These are phyloP conservation scores for Tricholoma bakamatsutake DNA, from an alignment of 768 basidiomycete species.

Conservation along the genomic window DNA sequence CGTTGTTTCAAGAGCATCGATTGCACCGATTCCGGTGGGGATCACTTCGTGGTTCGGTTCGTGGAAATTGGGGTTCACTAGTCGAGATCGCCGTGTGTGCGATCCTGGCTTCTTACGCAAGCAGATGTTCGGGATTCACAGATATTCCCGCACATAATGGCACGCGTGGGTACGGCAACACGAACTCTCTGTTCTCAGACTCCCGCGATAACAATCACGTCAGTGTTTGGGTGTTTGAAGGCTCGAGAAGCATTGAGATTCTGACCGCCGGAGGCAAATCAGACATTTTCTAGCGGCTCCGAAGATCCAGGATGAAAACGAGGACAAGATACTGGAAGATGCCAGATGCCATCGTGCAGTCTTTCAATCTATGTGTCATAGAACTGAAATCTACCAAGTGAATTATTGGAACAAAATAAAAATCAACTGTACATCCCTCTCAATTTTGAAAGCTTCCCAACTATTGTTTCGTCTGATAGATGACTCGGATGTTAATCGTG, in stretches of 20 bases:
- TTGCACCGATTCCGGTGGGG: conserved; percentile 14
- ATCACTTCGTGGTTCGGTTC: conserved; percentile 13
- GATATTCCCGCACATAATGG: conserved; percentile 9
- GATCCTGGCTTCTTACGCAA: conserved; percentile 8
- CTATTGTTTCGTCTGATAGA: background rate
- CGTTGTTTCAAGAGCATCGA: conserved; percentile 13
- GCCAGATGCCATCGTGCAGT: background rate
- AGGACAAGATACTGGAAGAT: background rate
- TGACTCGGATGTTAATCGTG: background rate
- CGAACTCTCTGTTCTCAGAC: conserved; percentile 5
- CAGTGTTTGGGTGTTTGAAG: conserved; percentile 8
- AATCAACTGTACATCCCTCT: background rate
- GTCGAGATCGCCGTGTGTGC: conserved; percentile 9
- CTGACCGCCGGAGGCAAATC: conserved; percentile 6
- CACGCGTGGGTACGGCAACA: conserved; percentile 2
- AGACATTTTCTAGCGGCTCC: conserved; percentile 15
- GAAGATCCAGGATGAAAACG: too few relatives aligned
- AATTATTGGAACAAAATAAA: background rate
- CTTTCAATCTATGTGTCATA: background rate
- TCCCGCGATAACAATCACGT: conserved; percentile 9
- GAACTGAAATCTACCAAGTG: background rate
- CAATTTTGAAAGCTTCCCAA: background rate
- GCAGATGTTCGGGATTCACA: conserved; percentile 12
- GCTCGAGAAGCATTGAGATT: conserved; percentile 3
- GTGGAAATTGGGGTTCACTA: conserved; percentile 17